A percentile compares a stretch with the other conserved stretches of the same genome.
Evolutionary conservation across 306 rosid species (phyloP).

Genomic region (Prunus kanzakura): DNA sequence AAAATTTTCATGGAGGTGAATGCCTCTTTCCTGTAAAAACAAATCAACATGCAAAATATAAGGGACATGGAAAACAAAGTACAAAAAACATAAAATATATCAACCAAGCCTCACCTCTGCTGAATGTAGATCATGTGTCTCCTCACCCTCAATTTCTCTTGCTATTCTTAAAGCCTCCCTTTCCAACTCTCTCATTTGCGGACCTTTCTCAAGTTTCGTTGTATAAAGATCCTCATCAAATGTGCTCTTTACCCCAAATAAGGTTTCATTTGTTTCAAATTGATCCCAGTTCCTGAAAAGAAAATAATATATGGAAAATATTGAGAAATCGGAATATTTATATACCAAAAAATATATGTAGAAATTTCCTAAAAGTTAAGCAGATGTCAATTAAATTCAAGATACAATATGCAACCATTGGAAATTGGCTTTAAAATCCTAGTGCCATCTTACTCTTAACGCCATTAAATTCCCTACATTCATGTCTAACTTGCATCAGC

Average conservation of each 20-base stretch:
- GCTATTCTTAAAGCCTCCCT: constrained; percentile 79
- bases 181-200: constrained; percentile 70
- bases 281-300: constrained; percentile 81
- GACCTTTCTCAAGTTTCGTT: constrained; percentile 86
- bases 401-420: neutral
- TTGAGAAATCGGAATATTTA: neutral
- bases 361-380: neutral
- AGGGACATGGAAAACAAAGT: constrained; percentile 12
- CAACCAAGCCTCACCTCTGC: constrained; percentile 71
- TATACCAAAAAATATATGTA: neutral
- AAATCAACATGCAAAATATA: constrained; percentile 25
- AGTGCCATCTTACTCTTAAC: neutral
- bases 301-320: constrained; percentile 11
- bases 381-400: neutral
- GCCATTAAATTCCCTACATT: neutral
- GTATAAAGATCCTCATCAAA: constrained; percentile 88
- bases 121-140: constrained; percentile 82
- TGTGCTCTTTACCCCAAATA: constrained; percentile 92
- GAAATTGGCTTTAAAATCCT: neutral
- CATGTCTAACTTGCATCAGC: neutral
- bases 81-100: constrained; percentile 9
- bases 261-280: constrained; percentile 74
- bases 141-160: constrained; percentile 94
- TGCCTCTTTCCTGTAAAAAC: constrained; percentile 85
- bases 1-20: constrained; percentile 37